Evolutionary conservation across 495 filamentous ascomycete genomes (phyloP), one percentile per base, ranked within the genome.

Genomic region (Penicillium roqueforti): DNA sequence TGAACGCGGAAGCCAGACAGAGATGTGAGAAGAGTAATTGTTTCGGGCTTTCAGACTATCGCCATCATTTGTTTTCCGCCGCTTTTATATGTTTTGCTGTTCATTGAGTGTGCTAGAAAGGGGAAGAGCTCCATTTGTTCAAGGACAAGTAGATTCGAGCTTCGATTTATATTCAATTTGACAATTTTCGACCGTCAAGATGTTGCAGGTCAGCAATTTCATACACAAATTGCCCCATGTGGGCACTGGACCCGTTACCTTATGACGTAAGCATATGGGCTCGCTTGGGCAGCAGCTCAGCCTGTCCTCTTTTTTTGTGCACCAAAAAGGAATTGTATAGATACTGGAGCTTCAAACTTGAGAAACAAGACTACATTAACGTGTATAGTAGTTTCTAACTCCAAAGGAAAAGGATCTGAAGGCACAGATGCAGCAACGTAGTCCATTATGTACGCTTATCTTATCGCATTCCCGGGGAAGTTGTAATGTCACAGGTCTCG

Each of bases 391-490:
- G 0, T 14, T 36, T 34, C 1, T 5, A 34, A 34, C 14, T 2
- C 13, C 13, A 14, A 4, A 31, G 3, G 13, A 13, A 13, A 32
- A 13, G 14, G 5, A 4, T 11, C 39, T 25, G 14, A n/a, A 42
- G 22, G 20, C 11, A 42, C 3, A 42, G n/a, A 4, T 28, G 41
- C 14, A 42, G 39, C 22, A n/a, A 4, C 22, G 11, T 9, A 18
- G 3, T 23, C 19, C 13, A 16, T 41, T 25, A 23, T 22, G 5
- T n/a, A 20, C 9, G n/a, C 8, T 31, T 28, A 29, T 45, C 41
- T 52, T 52, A 52, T 52, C 50, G 22, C 13, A 14, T 36, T 52
- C 39, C 29, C 39, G 40, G 50, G 50, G 50, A 52, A 32, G 50
- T n/a, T n/a, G n/a, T 36, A 39, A 22, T 16, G 26, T 9, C 5